Evolutionary conservation across 495 filamentous ascomycete genomes (phyloP).

Genomic region (Xylaria longipes): DNA sequence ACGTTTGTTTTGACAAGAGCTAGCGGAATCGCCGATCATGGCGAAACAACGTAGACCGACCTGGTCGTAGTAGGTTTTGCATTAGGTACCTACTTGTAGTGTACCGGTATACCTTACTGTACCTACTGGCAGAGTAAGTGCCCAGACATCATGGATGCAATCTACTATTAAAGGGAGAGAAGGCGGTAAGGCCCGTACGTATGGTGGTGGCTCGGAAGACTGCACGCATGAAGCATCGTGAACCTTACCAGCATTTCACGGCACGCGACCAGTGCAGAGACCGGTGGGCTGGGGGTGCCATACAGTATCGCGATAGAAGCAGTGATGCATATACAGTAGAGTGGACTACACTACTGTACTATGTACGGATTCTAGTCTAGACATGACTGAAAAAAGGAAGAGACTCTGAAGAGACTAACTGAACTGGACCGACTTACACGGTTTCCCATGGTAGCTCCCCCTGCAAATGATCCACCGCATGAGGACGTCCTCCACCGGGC

Average conservation of each 20-base stretch:
- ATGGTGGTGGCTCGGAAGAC: not conserved
- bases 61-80: not conserved
- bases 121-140: not conserved
- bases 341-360: too few relatives aligned
- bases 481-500: not conserved
- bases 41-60: not conserved
- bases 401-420: constrained; percentile 13
- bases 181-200: constrained; percentile 17
- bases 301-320: not conserved
- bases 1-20: not conserved
- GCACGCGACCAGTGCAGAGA: not conserved
- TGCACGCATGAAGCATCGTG: constrained; percentile 21
- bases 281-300: too few relatives aligned
- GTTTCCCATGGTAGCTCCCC: constrained; percentile 10
- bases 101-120: too few relatives aligned
- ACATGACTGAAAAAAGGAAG: not conserved
- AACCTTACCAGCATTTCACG: not conserved
- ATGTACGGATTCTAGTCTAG: too few relatives aligned
- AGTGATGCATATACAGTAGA: not conserved
- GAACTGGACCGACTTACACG: not conserved
- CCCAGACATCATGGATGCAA: not conserved
- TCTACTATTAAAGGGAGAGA: constrained; percentile 3
- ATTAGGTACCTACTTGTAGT: not conserved
- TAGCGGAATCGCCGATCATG: not conserved
- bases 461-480: constrained; percentile 16